These are phyloP conservation scores for Saccharomycopsis fermentans DNA, from an alignment of 805 yeast species.

Conservation along the genomic window DNA sequence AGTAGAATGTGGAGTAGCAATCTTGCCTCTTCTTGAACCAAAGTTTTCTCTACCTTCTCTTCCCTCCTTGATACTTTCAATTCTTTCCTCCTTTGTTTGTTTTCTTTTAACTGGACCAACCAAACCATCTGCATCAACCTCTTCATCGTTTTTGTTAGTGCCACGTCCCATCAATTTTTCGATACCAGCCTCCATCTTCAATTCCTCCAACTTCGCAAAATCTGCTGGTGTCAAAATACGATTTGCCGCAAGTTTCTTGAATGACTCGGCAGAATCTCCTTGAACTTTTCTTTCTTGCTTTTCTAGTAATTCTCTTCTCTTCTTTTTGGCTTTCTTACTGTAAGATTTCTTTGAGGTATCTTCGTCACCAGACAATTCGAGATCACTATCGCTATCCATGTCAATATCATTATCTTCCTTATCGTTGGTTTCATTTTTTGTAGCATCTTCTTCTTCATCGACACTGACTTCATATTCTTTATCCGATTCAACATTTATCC, in stretches of 20 bases:
- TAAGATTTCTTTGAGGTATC: constrained; percentile 2
- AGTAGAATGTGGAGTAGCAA: constrained; percentile 69
- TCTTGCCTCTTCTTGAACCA: constrained; percentile 80
- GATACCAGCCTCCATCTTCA: constrained; percentile 75
- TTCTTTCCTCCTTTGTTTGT: constrained; percentile 81
- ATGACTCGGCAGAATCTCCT: constrained; percentile 32
- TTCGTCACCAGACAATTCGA: constrained; percentile 18
- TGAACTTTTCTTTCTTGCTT: constrained; percentile 28
- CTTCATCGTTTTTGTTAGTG: constrained; percentile 66
- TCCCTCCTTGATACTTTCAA: constrained; percentile 82
- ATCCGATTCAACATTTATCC: constrained; percentile 83
- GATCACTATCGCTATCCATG: constrained; percentile 34
- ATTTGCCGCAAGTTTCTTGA: constrained; percentile 53
- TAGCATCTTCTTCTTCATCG: constrained; percentile 29
- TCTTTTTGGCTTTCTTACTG: constrained; percentile 21
- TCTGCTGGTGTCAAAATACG: constrained; percentile 94
- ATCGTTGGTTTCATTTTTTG: constrained; percentile 24
- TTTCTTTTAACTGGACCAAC: constrained; percentile 74
- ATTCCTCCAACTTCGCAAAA: constrained; percentile 88
- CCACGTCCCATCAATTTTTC: constrained; percentile 63
- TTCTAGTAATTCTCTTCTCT: constrained; percentile 20
- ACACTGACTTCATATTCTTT: constrained; percentile 55
- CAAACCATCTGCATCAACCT: constrained; percentile 68
- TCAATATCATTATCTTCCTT: constrained; percentile 26
- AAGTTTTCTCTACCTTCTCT: constrained; percentile 86